These are phyloP conservation scores for Rutstroemia sp. DNA, from an alignment of 2,329 filamentous ascomycete genomes.

Conservation along the genomic window DNA sequence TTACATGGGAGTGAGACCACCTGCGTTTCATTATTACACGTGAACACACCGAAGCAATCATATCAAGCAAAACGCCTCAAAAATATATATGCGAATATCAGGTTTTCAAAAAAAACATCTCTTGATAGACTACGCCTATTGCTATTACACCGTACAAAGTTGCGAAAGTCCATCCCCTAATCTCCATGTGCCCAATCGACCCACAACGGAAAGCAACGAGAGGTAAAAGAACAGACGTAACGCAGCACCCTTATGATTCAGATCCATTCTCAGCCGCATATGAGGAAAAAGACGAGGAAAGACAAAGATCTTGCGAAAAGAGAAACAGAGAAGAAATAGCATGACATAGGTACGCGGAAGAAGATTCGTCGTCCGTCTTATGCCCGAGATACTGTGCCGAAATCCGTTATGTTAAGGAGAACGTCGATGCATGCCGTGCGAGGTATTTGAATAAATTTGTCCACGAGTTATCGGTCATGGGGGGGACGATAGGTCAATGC, in stretches of 20 bases:
- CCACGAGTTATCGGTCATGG: conserved; percentile 19
- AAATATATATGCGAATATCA: conserved; percentile 7
- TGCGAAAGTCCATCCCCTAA: conserved; percentile 18
- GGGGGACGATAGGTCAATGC: conserved; percentile 24
- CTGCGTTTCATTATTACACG: no score
- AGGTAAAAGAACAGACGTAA: conserved; percentile 19
- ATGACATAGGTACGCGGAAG: conserved; percentile 23
- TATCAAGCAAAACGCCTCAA: conserved; percentile 6
- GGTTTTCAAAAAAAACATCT: conserved; percentile 9
- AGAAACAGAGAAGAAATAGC: conserved; percentile 28
- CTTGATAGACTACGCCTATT: conserved; percentile 32
- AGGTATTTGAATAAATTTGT: conserved; percentile 18
- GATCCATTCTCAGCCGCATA: conserved; percentile 23
- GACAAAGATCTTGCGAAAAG: conserved; percentile 27
- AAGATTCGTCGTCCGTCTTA: conserved; percentile 16
- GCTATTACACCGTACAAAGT: conserved; percentile 34
- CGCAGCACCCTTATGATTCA: conserved; percentile 24
- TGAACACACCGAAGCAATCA: not conserved
- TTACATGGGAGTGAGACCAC: no score
- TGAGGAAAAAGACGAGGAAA: conserved; percentile 23
- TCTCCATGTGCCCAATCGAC: conserved; percentile 24
- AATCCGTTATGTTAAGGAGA: conserved; percentile 16
- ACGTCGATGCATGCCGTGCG: conserved; percentile 17
- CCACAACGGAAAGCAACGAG: conserved; percentile 18
- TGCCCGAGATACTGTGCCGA: conserved; percentile 28